phyloP scores from a whole-genome alignment of 306 rosid genomes.

The Pterocarpus santalinus region DNA sequence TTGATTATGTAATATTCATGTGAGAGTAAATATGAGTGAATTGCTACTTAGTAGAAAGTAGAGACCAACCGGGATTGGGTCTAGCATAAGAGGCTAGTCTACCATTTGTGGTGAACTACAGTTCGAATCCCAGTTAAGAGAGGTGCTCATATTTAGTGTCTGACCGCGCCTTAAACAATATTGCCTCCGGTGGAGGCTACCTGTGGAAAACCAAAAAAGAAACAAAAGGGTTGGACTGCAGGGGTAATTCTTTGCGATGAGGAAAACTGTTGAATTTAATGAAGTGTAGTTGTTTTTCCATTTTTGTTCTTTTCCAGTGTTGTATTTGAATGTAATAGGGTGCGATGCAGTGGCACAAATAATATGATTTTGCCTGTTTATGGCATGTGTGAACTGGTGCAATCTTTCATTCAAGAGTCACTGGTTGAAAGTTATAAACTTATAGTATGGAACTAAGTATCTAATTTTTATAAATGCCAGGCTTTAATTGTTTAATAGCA shows the following conservation, averaged over 20 bases:
- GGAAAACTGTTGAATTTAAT: conserved; percentile 7
- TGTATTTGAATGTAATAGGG: too few relatives aligned
- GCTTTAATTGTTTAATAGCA: conserved; percentile 11
- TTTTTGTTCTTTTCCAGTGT: not conserved
- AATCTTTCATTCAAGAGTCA: not conserved
- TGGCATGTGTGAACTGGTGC: conserved; percentile 10
- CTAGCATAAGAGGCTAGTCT: too few relatives aligned
- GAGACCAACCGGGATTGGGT: not conserved
- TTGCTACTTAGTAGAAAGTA: conserved; percentile 20
- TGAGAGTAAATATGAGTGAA: conserved; percentile 3
- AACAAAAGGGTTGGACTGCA: not conserved
- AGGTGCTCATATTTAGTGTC: too few relatives aligned
- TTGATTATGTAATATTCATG: conserved; percentile 4
- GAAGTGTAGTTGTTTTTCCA: not conserved
- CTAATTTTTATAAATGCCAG: not conserved
- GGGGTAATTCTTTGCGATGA: conserved; percentile 4
- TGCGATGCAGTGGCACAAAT: not conserved
- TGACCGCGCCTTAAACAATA: too few relatives aligned
- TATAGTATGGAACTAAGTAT: conserved; percentile 11
- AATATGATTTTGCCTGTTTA: conserved; percentile 3
- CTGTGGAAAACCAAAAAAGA: not conserved
- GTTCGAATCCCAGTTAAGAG: too few relatives aligned
- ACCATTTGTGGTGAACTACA: too few relatives aligned
- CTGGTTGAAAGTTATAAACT: conserved; percentile 30
- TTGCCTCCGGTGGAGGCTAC: too few relatives aligned